Base-by-base conservation (phyloP, 2,329 filamentous ascomycete species). In the Ascosphaera aggregata region DNA sequence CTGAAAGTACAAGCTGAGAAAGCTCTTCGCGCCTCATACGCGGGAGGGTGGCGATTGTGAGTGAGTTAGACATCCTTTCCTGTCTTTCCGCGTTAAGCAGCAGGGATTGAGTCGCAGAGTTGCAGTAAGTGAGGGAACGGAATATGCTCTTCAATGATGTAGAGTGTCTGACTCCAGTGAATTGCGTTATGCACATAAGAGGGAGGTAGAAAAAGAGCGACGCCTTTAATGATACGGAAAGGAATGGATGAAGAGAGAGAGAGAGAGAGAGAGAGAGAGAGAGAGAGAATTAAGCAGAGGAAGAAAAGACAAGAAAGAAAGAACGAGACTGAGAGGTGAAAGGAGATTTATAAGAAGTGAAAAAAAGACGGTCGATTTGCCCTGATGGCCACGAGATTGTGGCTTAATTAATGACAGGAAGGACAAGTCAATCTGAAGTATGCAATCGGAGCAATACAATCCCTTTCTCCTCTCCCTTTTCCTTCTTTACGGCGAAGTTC, bases 1-100 rank as follows among this genome's bases (percentile, higher is more conserved):
- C 60, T 11, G 64, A 62, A 18, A 74, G 65, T 13, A 86, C 66
- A 38, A 73, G 63, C 16, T 69, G 59, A 0, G 78, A 73, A 39
- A 92, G 72, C n/a, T 66, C 60, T 45, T 77, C 65, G 27, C 75
- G 73, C 8, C 69, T 67, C 48, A 92, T 74, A 52, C 71, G 73
- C 48, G 68, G 62, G 24, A 92, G 66, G 36, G 59, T 66, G 31
- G 69, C 63, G 40, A 85, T 65, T 4, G 69, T 70, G n/a, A n/a
- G n/a, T 38, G 70, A 58, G 53, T 66, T 66, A n/a, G 65, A 65
- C 60, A 62, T 60, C 18, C 24, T 41, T 27, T 27, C n/a, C n/a
- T n/a, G n/a, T n/a, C n/a, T n/a, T n/a, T n/a, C n/a, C 11, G n/a
- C 18, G 47, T 43, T 20, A 16, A 22, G 24, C 20, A 22, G 20